phyloP scores from a whole-genome alignment of 2,329 filamentous ascomycete species.

The Parastagonospora nodorum region DNA sequence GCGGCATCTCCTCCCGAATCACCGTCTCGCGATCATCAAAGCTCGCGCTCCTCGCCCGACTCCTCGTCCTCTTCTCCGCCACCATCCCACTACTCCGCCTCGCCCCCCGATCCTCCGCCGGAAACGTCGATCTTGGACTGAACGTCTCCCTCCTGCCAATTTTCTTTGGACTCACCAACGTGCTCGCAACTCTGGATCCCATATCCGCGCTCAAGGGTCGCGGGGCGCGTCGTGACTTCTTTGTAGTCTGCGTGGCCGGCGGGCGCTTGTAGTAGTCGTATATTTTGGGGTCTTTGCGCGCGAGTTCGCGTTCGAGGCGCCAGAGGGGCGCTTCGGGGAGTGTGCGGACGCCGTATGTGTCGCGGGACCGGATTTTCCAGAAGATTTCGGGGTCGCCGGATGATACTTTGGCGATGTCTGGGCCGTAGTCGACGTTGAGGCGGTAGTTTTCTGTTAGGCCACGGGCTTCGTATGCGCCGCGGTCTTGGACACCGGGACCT shows the following conservation, averaged over 20 bases:
- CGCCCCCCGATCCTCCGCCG: conserved; percentile 15
- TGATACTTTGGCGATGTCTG: conserved; percentile 19
- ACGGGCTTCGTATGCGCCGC: conserved; percentile 50
- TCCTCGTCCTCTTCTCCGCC: conserved; percentile 20
- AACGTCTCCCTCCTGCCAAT: conserved; percentile 26
- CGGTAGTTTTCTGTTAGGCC: conserved; percentile 55
- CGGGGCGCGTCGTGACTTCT: conserved; percentile 17
- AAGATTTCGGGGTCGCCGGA: conserved; percentile 47
- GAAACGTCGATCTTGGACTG: conserved; percentile 27
- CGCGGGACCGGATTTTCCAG: conserved; percentile 49
- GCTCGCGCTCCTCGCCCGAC: conserved; percentile 28
- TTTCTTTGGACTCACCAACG: conserved; percentile 7
- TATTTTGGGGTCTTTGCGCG: conserved; percentile 48
- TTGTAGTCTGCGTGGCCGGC: conserved; percentile 29
- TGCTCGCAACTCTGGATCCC: conserved; percentile 9
- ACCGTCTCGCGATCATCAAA: conserved; percentile 39
- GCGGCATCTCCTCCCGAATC: conserved; percentile 40
- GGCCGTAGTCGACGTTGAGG: conserved; percentile 51
- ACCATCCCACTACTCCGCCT: conserved; percentile 15
- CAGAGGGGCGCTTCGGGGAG: conserved; percentile 54
- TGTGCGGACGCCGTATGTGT: conserved; percentile 44
- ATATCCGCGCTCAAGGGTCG: conserved; percentile 23
- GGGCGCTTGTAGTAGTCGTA: conserved; percentile 48
- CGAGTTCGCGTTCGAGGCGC: conserved; percentile 51
- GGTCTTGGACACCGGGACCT: conserved; percentile 54